Conservation (phyloP, 2,329 filamentous ascomycete species). For the Aspergillus unguis region DNA sequence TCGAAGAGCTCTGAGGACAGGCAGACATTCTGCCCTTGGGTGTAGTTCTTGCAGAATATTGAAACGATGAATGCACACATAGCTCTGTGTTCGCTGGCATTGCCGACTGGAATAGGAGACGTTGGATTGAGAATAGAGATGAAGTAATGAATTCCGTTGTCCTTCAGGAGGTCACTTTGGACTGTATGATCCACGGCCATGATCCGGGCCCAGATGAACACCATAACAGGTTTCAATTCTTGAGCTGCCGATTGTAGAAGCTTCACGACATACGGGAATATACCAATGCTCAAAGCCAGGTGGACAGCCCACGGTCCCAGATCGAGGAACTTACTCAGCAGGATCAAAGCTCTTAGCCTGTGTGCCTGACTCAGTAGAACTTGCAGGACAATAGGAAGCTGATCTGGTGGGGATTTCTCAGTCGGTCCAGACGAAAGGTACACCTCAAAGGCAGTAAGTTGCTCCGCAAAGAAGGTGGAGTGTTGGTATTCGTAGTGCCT, state of each 20-base stretch:
- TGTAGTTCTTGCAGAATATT: constrained; percentile 94
- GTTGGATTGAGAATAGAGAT: constrained; percentile 84
- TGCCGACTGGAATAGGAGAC: constrained; percentile 78
- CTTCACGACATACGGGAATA: constrained; percentile 98
- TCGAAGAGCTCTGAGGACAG: constrained; percentile 87
- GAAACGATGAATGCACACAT: constrained; percentile 99
- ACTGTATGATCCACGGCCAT: constrained; percentile 92
- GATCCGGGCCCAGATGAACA: constrained; percentile 97
- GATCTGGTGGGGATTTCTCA: constrained; percentile 83
- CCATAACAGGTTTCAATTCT: constrained; percentile 96
- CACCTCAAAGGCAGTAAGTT: constrained; percentile 94
- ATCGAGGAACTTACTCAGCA: constrained; percentile 90
- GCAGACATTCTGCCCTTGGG: constrained; percentile 86
- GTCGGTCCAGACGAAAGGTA: constrained; percentile 83
- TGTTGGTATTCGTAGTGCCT: constrained; percentile 86
- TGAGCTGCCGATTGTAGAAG: constrained; percentile 89
- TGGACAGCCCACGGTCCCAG: constrained; percentile 98
- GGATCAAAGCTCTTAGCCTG: constrained; percentile 80
- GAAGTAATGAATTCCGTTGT: constrained; percentile 97
- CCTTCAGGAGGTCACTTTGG: constrained; percentile 90
- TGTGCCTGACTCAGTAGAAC: constrained; percentile 95
- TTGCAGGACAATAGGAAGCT: constrained; percentile 92
- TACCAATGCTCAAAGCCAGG: constrained; percentile 92
- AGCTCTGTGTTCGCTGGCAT: constrained; percentile 89
- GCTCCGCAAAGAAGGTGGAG: constrained; percentile 94